Evolutionary conservation across 2,329 filamentous ascomycete genomes (phyloP).

Genomic region (Penicillium sp.): DNA sequence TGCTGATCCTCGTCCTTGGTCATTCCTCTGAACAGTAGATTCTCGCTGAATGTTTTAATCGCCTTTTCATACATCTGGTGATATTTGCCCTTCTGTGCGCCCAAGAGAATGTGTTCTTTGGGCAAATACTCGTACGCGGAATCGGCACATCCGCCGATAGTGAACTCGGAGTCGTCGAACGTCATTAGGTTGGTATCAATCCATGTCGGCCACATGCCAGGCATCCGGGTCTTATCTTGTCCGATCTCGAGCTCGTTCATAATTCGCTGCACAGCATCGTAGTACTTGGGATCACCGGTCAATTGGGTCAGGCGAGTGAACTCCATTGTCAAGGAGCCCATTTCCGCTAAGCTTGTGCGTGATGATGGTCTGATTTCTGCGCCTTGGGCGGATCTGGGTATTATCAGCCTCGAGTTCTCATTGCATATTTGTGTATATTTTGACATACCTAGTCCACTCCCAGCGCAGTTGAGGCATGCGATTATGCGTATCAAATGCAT

Average conservation of each 20-base stretch:
- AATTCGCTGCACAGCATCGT: slow-evolving; percentile 82
- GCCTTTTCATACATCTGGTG: slow-evolving; percentile 44
- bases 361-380: slow-evolving; percentile 48
- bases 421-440: background rate
- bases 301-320: slow-evolving; percentile 86
- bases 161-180: slow-evolving; percentile 37
- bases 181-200: slow-evolving; percentile 56
- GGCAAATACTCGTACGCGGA: slow-evolving; percentile 52
- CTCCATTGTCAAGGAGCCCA: slow-evolving; percentile 81
- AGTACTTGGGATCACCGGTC: slow-evolving; percentile 77
- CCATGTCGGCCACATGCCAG: slow-evolving; percentile 75
- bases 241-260: slow-evolving; percentile 72
- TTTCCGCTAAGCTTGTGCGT: slow-evolving; percentile 66
- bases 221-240: slow-evolving; percentile 67
- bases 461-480: slow-evolving; percentile 85
- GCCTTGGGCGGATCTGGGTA: slow-evolving; percentile 30
- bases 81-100: slow-evolving; percentile 43
- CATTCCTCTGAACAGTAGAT: slow-evolving; percentile 48
- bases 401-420: slow-evolving; percentile 39
- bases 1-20: slow-evolving; percentile 37
- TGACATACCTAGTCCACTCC: slow-evolving; percentile 64
- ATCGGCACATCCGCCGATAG: slow-evolving; percentile 48
- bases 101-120: slow-evolving; percentile 48
- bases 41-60: slow-evolving; percentile 39
- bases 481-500: slow-evolving; percentile 87